These are phyloP conservation scores for Malbranchea cinnamomea DNA, from an alignment of 2,329 filamentous ascomycete genomes.

Conservation along the genomic window DNA sequence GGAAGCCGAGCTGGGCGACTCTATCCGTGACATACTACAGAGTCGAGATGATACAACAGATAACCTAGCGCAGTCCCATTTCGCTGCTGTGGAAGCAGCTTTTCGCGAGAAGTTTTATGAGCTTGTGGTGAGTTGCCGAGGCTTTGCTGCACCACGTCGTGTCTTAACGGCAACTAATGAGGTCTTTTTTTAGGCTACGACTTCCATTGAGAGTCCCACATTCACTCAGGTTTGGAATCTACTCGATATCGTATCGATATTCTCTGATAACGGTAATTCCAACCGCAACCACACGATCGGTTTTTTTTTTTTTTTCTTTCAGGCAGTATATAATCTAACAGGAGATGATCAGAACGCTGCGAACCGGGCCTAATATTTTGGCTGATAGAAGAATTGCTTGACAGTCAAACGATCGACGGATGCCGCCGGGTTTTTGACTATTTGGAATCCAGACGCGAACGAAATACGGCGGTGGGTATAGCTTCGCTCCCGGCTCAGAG, in stretches of 20 bases:
- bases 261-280: conserved; percentile 64
- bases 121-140: conserved; percentile 47
- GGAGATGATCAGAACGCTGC: conserved; percentile 28
- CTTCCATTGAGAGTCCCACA: conserved; percentile 57
- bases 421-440: conserved; percentile 90
- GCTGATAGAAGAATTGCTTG: conserved; percentile 85
- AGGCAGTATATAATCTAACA: background rate
- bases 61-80: conserved; percentile 42
- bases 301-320: background rate
- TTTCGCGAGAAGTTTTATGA: conserved; percentile 67
- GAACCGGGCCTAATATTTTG: conserved; percentile 75
- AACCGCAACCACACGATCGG: background rate
- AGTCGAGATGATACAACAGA: too few species aligned
- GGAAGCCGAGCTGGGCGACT: conserved; percentile 42
- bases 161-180: background rate
- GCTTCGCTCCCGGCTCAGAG: background rate
- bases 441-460: conserved; percentile 80
- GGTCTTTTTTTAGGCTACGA: conserved; percentile 45
- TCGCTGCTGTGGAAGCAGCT: conserved; percentile 67
- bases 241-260: conserved; percentile 75
- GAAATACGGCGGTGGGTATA: conserved; percentile 55
- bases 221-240: conserved; percentile 88
- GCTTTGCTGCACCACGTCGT: background rate
- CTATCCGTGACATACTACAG: conserved; percentile 33
- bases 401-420: conserved; percentile 86